Base-by-base conservation (phyloP, 2,329 filamentous ascomycete species). In the Fonsecaea pedrosoi region DNA sequence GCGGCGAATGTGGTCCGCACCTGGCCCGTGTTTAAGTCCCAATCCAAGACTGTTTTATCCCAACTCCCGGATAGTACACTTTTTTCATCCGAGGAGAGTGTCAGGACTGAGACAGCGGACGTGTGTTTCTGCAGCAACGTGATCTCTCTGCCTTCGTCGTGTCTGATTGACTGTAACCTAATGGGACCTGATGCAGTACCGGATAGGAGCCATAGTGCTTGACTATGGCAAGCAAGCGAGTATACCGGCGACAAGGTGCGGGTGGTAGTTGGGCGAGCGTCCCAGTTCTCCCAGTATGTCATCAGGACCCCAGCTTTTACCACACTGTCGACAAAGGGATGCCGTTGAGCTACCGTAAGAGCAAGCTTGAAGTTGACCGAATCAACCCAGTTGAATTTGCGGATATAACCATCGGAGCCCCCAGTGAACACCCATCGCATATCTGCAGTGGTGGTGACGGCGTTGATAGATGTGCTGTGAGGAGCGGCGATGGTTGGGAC, bases 251-350 rank as follows among this genome's bases (percentile, higher is more conserved):
- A 96, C 1, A 77, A 74, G 25, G 62, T 45, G 12, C 62, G 60
- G 6, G 64, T 63, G 2, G 68, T 65, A 8, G 64, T 53, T 13
- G 64, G 62, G 54, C 80, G 79, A 1, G 88, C 87, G 76, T 99
- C 94, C 77, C 97, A 94, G 74, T 98, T 99, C 78, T 97, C 95
- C 95, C 95, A 99, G 78, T 99, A 99, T 60, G 92, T 96, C 86
- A 97, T 89, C 58, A 98, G 81, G 5, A 97, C 92, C 1, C 94
- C 95, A 1, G 94, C 94, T 79, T 99, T 99, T 64, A 92, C 92
- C 53, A 99, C 95, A 73, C 92, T 97, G 77, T 99, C 95, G 48
- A 99, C 95, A 74, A 98, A 99, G 0, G 95, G 95, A 76, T 99
- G 95, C 57, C 92, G 86, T 81, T 99, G 95, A 37, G 95, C 95